Evolutionary conservation across 2,329 filamentous ascomycete genomes (phyloP), one percentile per base, ranked within the genome.

Genomic region (Graphilbum ipis-grandicollis): DNA sequence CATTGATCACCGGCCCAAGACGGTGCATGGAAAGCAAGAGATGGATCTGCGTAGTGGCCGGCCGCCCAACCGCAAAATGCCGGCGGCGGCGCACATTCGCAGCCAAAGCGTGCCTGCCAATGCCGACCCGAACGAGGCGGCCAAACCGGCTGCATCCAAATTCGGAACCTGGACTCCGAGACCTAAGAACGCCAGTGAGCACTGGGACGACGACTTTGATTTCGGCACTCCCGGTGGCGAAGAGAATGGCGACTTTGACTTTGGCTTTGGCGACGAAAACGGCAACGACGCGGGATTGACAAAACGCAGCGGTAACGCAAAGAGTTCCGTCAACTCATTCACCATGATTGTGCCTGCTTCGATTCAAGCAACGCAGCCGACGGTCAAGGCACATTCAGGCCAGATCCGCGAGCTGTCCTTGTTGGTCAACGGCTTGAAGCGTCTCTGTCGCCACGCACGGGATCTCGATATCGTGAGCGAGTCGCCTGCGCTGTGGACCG

Each of bases 121-220:
- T 3, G 75, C 76, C 25, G 80, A 84, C 47, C 56, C 47, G 55
- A 62, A 56, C 42, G 78, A 66, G 52, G 65, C 54, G 50, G 55
- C 53, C 49, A 79, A 58, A 53, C 62, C 54, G 49, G 42, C 69
- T n/a, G 68, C 57, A 2, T 59, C 67, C 37, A 86, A 85, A 48
- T 88, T 84, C 49, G 79, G 81, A 31, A 86, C 81, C 1, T 88
- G 81, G 81, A 80, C 79, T 3, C 59, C 84, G 31, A 74, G 78
- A n/a, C 76, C 72, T 43, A 86, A 86, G 53, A 78, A 72, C 14
- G 75, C 76, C 10, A 86, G 78, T 42, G 83, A 92, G 52, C 82
- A 90, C 49, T 92, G 83, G 83, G 83, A 88, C 47, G 80, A 86
- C 44, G 83, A 92, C 52, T 90, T 92, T 47, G 80, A 88, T 41